phyloP scores from a whole-genome alignment of 1,284 basidiomycete species.

The Cryptococcus sp. region DNA sequence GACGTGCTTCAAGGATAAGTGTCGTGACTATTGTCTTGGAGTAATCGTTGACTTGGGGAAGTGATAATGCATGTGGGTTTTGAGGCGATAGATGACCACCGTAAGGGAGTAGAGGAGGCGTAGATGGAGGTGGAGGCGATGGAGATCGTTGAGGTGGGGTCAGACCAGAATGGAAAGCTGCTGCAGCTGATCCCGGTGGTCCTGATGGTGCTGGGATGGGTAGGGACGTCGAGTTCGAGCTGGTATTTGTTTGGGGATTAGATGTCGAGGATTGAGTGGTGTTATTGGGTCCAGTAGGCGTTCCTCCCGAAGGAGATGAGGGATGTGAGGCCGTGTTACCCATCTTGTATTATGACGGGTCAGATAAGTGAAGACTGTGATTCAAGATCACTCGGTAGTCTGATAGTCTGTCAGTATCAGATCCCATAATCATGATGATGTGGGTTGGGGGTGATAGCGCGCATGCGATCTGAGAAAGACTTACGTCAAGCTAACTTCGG shows the following conservation, averaged over 20 bases:
- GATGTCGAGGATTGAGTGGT: background rate
- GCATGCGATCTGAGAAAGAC: too few relatives aligned
- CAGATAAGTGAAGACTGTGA: too few relatives aligned
- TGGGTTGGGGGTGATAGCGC: too few relatives aligned
- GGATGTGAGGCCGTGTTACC: conserved; percentile 33
- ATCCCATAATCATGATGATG: too few relatives aligned
- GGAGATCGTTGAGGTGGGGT: conserved; percentile 30
- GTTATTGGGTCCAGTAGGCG: background rate
- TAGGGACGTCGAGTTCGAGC: background rate
- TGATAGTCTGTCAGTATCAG: too few relatives aligned
- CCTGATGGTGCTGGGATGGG: background rate
- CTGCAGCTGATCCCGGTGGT: background rate
- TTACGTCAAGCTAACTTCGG: too few relatives aligned
- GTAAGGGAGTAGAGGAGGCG: conserved; percentile 52
- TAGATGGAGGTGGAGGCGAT: conserved; percentile 58
- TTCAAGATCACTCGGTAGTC: too few relatives aligned
- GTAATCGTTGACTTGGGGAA: conserved; percentile 67
- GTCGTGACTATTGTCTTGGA: conserved; percentile 79
- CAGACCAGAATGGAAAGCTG: conserved; percentile 28
- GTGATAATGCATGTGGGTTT: conserved; percentile 74
- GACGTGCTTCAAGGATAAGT: conserved; percentile 76
- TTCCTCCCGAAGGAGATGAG: background rate
- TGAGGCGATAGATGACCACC: conserved; percentile 76
- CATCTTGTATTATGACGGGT: conserved; percentile 10
- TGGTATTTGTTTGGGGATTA: conserved; percentile 4